Evolutionary conservation across 1,284 basidiomycete genomes (phyloP).

Genomic region (Tylopilus sp.): DNA sequence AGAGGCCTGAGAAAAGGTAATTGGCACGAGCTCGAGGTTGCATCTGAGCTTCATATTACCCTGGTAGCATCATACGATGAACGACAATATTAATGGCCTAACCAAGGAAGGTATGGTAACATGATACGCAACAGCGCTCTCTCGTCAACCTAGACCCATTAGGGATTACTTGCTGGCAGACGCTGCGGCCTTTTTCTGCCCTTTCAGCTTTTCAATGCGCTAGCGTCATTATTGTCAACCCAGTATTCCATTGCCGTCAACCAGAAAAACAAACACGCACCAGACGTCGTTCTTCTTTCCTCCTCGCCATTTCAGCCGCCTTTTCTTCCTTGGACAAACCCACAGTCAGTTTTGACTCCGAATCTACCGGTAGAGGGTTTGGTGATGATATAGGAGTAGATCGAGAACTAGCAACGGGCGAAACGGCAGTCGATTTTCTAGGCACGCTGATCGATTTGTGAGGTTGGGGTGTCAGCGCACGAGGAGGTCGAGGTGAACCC

Average conservation of each 20-base stretch:
- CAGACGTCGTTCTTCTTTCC: conserved; percentile 84
- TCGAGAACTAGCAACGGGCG: conserved; percentile 21
- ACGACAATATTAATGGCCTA: too few relatives aligned
- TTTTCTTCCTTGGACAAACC: conserved; percentile 81
- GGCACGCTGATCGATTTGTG: conserved; percentile 5
- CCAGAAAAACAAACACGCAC: conserved; percentile 36
- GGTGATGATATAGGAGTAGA: conserved; percentile 28
- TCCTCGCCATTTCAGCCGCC: conserved; percentile 79
- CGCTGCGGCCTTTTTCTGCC: conserved; percentile 54
- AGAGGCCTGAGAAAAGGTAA: too few relatives aligned
- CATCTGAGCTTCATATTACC: too few relatives aligned
- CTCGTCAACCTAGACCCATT: not conserved
- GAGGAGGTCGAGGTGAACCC: conserved; percentile 20
- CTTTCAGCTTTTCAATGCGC: conserved; percentile 67
- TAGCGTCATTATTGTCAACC: conserved; percentile 25
- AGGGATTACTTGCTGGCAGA: conserved; percentile 8
- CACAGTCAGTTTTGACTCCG: conserved; percentile 19
- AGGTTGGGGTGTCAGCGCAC: conserved; percentile 20
- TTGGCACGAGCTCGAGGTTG: too few relatives aligned
- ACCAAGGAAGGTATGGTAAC: too few relatives aligned
- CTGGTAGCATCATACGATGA: too few relatives aligned
- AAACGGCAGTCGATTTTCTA: conserved; percentile 1
- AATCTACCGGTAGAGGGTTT: conserved; percentile 9
- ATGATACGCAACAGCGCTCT: not conserved
- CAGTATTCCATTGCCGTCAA: not conserved